Percentiles rank a stretch among this genome's conserved stretches.
These are phyloP conservation scores for Starmerella stellata DNA, from an alignment of 805 yeast species.

Conservation along the genomic window DNA sequence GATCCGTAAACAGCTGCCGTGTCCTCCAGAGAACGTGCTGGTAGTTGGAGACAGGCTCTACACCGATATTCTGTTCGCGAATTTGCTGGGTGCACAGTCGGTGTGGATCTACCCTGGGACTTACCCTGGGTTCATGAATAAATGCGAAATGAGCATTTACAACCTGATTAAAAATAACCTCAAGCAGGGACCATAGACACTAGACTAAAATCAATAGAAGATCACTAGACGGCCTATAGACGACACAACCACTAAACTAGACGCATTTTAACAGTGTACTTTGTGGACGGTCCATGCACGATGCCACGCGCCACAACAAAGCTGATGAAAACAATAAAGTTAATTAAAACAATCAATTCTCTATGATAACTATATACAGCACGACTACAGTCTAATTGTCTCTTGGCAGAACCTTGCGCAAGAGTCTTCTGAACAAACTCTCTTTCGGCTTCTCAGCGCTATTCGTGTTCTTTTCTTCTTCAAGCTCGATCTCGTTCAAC, in stretches of 20 bases:
- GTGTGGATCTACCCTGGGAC: constrained; percentile 78
- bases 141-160: constrained; percentile 13
- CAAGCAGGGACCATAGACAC: neutral
- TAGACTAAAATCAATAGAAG: too few relatives aligned
- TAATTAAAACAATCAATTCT: too few relatives aligned
- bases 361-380: too few relatives aligned
- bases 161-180: neutral
- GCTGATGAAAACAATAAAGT: too few relatives aligned
- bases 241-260: too few relatives aligned
- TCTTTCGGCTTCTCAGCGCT: constrained; percentile 8
- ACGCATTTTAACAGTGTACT: too few relatives aligned
- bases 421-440: constrained; percentile 22
- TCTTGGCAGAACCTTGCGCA: constrained; percentile 21
- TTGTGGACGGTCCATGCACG: too few relatives aligned
- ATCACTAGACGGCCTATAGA: too few relatives aligned
- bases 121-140: constrained; percentile 14
- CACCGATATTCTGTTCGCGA: constrained; percentile 89
- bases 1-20: constrained; percentile 39
- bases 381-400: too few relatives aligned
- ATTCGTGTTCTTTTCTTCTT: constrained; percentile 1
- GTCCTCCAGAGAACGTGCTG: constrained; percentile 45
- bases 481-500: constrained; percentile 14
- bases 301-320: too few relatives aligned
- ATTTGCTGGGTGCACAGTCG: constrained; percentile 72
- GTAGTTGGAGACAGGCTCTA: constrained; percentile 80